Base-by-base conservation (phyloP, 2,329 filamentous ascomycete genomes). In the Xylaria sp. region DNA sequence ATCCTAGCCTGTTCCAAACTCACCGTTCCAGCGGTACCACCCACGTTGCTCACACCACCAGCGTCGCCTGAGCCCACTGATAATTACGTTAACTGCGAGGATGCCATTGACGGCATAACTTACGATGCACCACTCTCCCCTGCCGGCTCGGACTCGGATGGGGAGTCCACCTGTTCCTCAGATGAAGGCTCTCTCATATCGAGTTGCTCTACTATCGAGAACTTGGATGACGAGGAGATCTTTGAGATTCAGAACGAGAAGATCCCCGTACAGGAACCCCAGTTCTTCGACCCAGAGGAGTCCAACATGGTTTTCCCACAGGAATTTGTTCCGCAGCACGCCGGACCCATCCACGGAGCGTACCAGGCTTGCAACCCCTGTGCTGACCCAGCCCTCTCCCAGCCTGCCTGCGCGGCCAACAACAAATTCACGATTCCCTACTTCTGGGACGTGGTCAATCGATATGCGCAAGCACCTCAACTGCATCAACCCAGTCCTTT, bases 1-100 rank as follows among this genome's bases (percentile, higher is more conserved):
- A 96, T 98, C 78, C 79, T 91, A 75, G 86, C 89, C 71, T 97
- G 94, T 84, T 85, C 90, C 38, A 84, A 85, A 72, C 93, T 97
- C 80, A 97, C 91, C 67, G 83, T 80, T 57, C 84, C 78, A 77
- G 73, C 76, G 72, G 64, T 67, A 65, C 77, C 75, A 53, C 78
- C 77, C 72, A 67, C 76, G n/a, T 74, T 82, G 67, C 77, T 80
- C 23, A 79, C 81, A 20, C 81, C 82, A 10, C 81, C 83, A 58
- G 79, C 78, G 31, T 83, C 83, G 46, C 83, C 84, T 46, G 81
- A 83, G 72, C 81, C 78, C 53, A 77, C 75, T 72, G 75, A 83
- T 72, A 75, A 83, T 77, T 86, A 85, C 82, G 82, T 85, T 83
- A 77, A 79, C 72, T 80, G 78, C 72, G 84, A 87, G 79, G 79